Base-by-base conservation (phyloP, 2,329 filamentous ascomycete species). In the Fusarium floridanum region DNA sequence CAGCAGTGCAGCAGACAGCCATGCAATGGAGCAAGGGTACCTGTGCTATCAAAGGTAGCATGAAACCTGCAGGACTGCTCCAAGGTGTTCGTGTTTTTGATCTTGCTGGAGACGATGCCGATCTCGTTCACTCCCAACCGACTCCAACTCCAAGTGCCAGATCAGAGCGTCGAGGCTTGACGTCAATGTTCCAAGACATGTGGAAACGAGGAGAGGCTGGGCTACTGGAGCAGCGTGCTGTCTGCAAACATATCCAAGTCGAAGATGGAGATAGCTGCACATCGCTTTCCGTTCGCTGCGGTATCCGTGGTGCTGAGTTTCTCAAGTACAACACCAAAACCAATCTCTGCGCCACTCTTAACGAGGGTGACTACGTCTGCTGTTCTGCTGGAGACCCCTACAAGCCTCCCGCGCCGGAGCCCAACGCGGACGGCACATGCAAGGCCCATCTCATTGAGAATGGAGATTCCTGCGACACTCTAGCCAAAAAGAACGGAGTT, bases 381-480 rank as follows among this genome's bases (percentile, higher is more conserved):
- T 17, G 81, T 66, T 78, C 79, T 12, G 22, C 68, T 1, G 82
- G 83, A 6, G 72, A 68, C 1, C 61, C 61, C 4, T 68, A 32
- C 37, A 71, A 82, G 16, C 82, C 82, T 0, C 75, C 80, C 48
- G 66, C 61, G 10, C 83, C 83, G 1, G 74, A 81, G 73, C 78
- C 79, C 3, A 70, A 77, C 22, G n/a, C 70, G 0, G 78, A 84
- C 56, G 82, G 83, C 1, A 73, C 75, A 0, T 85, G 83, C 67
- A 65, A 64, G 4, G 68, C 75, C 3, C 80, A 83, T 57, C 70
- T 64, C 0, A 77, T 83, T 3, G 37, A 76, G 36, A 45, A 64
- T 0, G 76, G 73, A 2, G 82, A 84, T 45, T 66, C 63, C 11
- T 85, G 83, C 70, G 66, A 68, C 7, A 20, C 20, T 14, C 75